Conservation (phyloP, 495 filamentous ascomycete species). For the Oidiodendron maius region DNA sequence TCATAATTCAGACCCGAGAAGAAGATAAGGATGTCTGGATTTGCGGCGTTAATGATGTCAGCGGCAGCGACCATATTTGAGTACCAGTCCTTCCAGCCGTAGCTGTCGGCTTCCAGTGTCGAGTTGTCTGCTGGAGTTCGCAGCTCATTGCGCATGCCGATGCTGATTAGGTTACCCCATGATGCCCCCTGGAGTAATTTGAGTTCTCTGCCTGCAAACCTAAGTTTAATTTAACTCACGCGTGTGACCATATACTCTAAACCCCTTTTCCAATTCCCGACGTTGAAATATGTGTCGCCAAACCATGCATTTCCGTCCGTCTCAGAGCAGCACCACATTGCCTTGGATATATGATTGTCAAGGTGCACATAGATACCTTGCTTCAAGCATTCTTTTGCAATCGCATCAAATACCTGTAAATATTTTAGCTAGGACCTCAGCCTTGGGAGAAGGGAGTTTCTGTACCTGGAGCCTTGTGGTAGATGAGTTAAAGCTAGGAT, state of each 20-base stretch:
- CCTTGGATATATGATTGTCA: constrained; percentile 43
- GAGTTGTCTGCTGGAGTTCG: constrained; percentile 34
- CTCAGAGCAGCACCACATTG: constrained; percentile 35
- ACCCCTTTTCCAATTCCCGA: constrained; percentile 51
- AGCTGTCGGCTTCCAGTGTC: constrained; percentile 1
- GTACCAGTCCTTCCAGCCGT: constrained; percentile 41
- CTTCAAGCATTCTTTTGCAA: constrained; percentile 28
- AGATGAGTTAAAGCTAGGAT: constrained; percentile 25
- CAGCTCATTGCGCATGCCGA: constrained; percentile 57
- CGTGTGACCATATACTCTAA: constrained; percentile 52
- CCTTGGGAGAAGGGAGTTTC: background rate
- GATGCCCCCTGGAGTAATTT: constrained; percentile 1
- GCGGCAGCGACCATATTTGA: constrained; percentile 43
- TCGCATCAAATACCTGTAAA: constrained; percentile 29
- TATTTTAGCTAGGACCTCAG: background rate
- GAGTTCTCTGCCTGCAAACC: background rate
- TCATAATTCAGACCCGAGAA: constrained; percentile 57
- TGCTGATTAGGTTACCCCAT: constrained; percentile 29
- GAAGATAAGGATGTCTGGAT: constrained; percentile 53
- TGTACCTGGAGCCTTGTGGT: constrained; percentile 33
- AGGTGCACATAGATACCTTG: constrained; percentile 36
- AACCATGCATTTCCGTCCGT: constrained; percentile 41
- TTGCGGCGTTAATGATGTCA: constrained; percentile 43
- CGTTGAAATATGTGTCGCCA: constrained; percentile 45
- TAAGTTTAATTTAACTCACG: too few relatives aligned